Base-by-base conservation (phyloP, 495 filamentous ascomycete species). In the Hypoxylon intermedium region DNA sequence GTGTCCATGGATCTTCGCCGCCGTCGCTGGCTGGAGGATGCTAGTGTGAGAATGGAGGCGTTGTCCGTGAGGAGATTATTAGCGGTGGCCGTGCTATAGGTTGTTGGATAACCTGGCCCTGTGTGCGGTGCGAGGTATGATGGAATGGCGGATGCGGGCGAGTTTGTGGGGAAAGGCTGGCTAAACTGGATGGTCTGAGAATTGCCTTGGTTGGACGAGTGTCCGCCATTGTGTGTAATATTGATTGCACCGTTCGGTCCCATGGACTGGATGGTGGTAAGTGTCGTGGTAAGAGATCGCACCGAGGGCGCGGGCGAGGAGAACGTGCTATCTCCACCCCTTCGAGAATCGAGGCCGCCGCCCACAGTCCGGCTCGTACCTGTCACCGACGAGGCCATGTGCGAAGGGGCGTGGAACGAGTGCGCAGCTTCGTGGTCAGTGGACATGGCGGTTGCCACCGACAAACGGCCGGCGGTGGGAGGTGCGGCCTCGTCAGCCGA, bases 41-140 rank as follows among this genome's bases (percentile, higher is more conserved):
- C 94, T n/a, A 98, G 82, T 0, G 94, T 98, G 20, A 98, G 83
- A 53, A 98, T 93, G 13, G 92, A 97, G 0, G 94, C 94, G 69
- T 98, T 93, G 68, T 98, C 94, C 6, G 91, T 95, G 19, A 97
- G 77, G 11, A 94, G 81, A 70, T 92, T 92, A 75, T 97, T 96
- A 37, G 94, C 94, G 0, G 91, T 97, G 0, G 93, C 94, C 3
- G 85, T 85, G 55, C 77, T 87, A 74, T 98, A 98, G 3, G 93
- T 96, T 24, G 87, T 83, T 0, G 91, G 90, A 64, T 93, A 83
- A 18, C 83, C 83, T 5, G 73, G 68, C 15, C 66, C 72, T 36
- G 57, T 57, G 30, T 75, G 60, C 12, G 84, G 83, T 2, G 82
- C 79, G 2, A 97, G 79, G 77, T 96, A 90, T 3, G 87, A 75